These are phyloP conservation scores for Geoglossum cookeanum DNA, from an alignment of 2,329 filamentous ascomycete species.

Conservation along the genomic window DNA sequence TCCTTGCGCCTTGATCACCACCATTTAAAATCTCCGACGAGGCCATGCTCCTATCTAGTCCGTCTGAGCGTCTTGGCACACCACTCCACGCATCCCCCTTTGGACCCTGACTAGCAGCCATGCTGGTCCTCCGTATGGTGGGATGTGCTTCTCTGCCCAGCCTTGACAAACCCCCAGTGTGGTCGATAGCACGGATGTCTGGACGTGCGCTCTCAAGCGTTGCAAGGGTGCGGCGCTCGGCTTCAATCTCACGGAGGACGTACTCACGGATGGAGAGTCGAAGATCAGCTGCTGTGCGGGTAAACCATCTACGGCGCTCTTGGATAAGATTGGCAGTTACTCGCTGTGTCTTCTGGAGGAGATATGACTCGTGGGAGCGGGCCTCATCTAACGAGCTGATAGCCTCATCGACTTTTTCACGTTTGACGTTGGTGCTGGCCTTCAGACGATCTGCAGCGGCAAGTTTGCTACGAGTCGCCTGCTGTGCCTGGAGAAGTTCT, in stretches of 20 bases:
- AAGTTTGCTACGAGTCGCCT: slow-evolving; percentile 62
- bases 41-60: slow-evolving; percentile 56
- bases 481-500: slow-evolving; percentile 81
- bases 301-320: slow-evolving; percentile 83
- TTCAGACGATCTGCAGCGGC: slow-evolving; percentile 79
- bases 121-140: slow-evolving; percentile 47
- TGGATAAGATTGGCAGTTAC: slow-evolving; percentile 78
- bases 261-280: slow-evolving; percentile 75
- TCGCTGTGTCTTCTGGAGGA: slow-evolving; percentile 68
- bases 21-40: slow-evolving; percentile 36
- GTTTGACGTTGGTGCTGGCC: slow-evolving; percentile 64
- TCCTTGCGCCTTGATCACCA: slow-evolving; percentile 16
- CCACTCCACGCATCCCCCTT: slow-evolving; percentile 98
- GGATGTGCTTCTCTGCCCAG: slow-evolving; percentile 81
- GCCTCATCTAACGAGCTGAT: slow-evolving; percentile 81
- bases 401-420: slow-evolving; percentile 97
- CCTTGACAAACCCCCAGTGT: slow-evolving; percentile 72
- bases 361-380: slow-evolving; percentile 57
- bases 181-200: slow-evolving; percentile 83
- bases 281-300: slow-evolving; percentile 67
- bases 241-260: slow-evolving; percentile 84
- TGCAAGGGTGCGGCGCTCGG: slow-evolving; percentile 76
- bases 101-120: slow-evolving; percentile 80
- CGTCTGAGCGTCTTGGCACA: slow-evolving; percentile 65
- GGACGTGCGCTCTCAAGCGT: slow-evolving; percentile 85